phyloP scores from a whole-genome alignment of 805 yeast genomes.

The Torulaspora maleeae region DNA sequence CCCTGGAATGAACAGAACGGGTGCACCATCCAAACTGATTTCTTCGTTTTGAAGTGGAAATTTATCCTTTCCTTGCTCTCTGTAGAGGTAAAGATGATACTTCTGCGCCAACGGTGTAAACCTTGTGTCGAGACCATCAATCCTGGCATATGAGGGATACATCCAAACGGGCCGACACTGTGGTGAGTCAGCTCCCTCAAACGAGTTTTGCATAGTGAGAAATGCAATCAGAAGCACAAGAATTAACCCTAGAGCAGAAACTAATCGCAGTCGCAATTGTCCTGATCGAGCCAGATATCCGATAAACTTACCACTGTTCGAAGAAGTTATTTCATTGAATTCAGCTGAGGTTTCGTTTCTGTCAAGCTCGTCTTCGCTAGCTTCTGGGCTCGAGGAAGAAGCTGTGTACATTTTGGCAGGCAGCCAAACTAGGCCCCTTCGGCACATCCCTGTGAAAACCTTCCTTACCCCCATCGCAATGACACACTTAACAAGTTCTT shows the following conservation, averaged over 20 bases:
- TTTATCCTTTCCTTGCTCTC: conserved; percentile 71
- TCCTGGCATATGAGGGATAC: conserved; percentile 79
- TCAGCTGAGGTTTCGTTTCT: neutral
- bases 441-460: conserved; percentile 4
- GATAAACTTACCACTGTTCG: neutral
- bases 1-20: conserved; percentile 92
- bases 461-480: conserved; percentile 9
- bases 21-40: conserved; percentile 60
- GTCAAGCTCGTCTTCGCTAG: neutral
- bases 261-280: conserved; percentile 1
- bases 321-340: neutral
- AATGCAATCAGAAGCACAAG: conserved; percentile 12
- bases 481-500: neutral
- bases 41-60: conserved; percentile 43
- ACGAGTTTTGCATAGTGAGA: conserved; percentile 14
- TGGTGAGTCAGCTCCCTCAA: conserved; percentile 46
- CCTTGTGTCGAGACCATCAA: conserved; percentile 68
- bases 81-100: conserved; percentile 76
- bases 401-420: neutral
- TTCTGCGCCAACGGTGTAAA: conserved; percentile 57
- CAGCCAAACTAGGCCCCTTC: neutral
- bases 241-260: conserved; percentile 19
- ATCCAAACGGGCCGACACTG: conserved; percentile 67
- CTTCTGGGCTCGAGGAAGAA: neutral
- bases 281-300: neutral